phyloP scores from a whole-genome alignment of 306 rosid species.

The Cucumis hystrix region DNA sequence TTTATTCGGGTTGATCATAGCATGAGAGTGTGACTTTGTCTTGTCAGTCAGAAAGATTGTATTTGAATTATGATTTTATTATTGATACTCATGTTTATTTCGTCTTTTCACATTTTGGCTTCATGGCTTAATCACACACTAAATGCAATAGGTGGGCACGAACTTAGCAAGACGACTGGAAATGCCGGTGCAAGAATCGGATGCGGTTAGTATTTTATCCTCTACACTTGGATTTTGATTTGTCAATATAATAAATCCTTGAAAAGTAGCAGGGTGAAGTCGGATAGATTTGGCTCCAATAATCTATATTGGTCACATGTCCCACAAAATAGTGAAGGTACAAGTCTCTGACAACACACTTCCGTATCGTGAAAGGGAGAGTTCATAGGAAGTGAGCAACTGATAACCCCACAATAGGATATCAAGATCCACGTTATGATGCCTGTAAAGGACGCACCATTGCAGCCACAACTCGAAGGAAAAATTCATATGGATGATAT shows the following conservation, averaged over 20 bases:
- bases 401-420: too few species aligned
- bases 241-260: neutral
- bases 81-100: neutral
- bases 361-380: too few species aligned
- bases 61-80: neutral
- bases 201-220: constrained; percentile 33
- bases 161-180: constrained; percentile 60
- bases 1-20: neutral
- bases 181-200: constrained; percentile 67
- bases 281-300: neutral
- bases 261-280: neutral
- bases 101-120: neutral
- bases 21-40: neutral
- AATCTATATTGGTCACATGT: neutral
- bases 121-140: neutral
- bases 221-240: neutral
- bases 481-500: too few species aligned
- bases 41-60: neutral
- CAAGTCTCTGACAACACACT: too few species aligned
- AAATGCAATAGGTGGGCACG: constrained; percentile 44
- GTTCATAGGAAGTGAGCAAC: too few species aligned
- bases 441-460: too few species aligned
- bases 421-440: too few species aligned
- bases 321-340: too few species aligned
- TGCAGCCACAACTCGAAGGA: too few species aligned